Percentiles rank a stretch among this genome's conserved stretches.
Evolutionary conservation across 352 stramenopile genomes (phyloP).

Genomic region (Globisporangium canariense): DNA sequence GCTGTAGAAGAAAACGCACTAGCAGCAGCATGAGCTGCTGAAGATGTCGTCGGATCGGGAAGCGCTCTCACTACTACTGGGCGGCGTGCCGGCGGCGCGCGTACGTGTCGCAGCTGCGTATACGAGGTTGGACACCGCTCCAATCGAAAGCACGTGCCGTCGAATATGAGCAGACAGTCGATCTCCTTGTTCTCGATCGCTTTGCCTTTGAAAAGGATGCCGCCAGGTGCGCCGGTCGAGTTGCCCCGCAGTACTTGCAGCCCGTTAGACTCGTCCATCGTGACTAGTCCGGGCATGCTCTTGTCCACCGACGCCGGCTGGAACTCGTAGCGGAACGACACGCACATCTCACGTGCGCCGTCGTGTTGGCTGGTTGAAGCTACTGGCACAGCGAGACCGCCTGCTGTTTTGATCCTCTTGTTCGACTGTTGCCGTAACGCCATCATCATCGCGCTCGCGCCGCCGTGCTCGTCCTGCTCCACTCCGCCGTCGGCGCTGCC

Average conservation of each 20-base stretch:
- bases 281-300: slow-evolving; percentile 57
- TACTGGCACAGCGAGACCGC: background rate
- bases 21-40: background rate
- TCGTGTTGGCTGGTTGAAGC: background rate
- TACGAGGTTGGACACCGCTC: slow-evolving; percentile 68
- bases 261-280: slow-evolving; percentile 49
- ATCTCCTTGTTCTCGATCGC: slow-evolving; percentile 72
- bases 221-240: slow-evolving; percentile 42
- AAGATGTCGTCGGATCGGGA: background rate
- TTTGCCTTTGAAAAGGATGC: slow-evolving; percentile 81
- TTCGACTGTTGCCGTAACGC: background rate
- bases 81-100: slow-evolving; percentile 25
- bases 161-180: slow-evolving; percentile 81
- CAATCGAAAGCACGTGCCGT: slow-evolving; percentile 59
- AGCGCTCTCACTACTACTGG: slow-evolving; percentile 1
- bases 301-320: slow-evolving; percentile 78
- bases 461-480: background rate
- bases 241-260: slow-evolving; percentile 68
- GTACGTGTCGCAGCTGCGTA: slow-evolving; percentile 74
- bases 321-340: slow-evolving; percentile 83
- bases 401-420: background rate
- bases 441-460: slow-evolving; percentile 9
- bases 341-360: slow-evolving; percentile 28
- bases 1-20: background rate
- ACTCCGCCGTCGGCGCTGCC: background rate